Evolutionary conservation across 176 grass and related monocot genomes (phyloP).

Genomic region (Eleusine coracana): DNA sequence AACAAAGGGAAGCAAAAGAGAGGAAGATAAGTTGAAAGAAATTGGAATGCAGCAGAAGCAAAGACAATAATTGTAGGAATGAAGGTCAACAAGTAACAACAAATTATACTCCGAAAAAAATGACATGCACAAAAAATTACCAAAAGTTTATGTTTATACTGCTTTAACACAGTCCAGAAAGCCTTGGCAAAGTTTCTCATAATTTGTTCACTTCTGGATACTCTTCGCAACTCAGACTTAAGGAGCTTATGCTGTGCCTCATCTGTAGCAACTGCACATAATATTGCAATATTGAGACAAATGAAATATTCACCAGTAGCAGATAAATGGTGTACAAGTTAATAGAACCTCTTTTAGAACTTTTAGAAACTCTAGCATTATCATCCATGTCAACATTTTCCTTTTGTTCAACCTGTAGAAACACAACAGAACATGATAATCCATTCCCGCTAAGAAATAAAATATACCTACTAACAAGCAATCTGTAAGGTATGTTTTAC

Average conservation of each 20-base stretch:
- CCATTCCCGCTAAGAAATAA: constrained; percentile 21
- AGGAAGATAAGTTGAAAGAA: too few relatives aligned
- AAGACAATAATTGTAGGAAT: neutral
- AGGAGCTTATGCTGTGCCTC: constrained; percentile 13
- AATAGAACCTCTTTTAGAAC: constrained; percentile 50
- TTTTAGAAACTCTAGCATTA: constrained; percentile 31
- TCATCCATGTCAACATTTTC: constrained; percentile 3
- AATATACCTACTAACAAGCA: neutral
- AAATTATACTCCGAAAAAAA: constrained; percentile 27
- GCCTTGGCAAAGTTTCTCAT: constrained; percentile 61
- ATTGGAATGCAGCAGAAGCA: neutral
- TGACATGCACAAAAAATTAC: constrained; percentile 37
- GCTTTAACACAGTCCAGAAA: constrained; percentile 59
- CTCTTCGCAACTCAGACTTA: constrained; percentile 48
- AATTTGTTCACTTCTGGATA: constrained; percentile 58
- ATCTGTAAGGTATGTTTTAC: neutral
- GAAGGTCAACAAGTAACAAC: neutral
- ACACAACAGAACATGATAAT: constrained; percentile 19
- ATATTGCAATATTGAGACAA: neutral
- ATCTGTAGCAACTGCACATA: constrained; percentile 28
- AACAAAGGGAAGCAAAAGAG: too few relatives aligned
- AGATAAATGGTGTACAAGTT: neutral
- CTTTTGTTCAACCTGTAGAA: constrained; percentile 53
- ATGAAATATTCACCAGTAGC: constrained; percentile 1
- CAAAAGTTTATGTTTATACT: constrained; percentile 63